Evolutionary conservation across 2,329 filamentous ascomycete genomes (phyloP).

Genomic region (Trichoderma sp.): DNA sequence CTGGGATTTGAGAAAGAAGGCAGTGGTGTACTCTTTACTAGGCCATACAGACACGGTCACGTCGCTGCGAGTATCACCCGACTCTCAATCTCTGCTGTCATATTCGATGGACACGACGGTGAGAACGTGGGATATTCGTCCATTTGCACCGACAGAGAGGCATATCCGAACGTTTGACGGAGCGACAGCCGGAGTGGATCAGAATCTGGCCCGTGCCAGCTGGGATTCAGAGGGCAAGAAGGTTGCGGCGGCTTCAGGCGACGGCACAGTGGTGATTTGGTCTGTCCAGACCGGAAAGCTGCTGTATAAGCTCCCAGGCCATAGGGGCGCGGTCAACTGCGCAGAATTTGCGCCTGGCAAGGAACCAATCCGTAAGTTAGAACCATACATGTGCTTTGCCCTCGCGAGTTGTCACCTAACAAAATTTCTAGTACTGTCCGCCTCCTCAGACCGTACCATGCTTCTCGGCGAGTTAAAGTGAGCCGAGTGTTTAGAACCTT

Average conservation of each 20-base stretch:
- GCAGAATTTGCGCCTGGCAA: conserved; percentile 83
- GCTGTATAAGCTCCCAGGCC: conserved; percentile 90
- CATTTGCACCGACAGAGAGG: conserved; percentile 86
- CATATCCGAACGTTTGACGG: conserved; percentile 88
- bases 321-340: conserved; percentile 93
- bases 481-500: conserved; percentile 20
- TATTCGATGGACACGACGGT: conserved; percentile 94
- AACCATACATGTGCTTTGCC: not conserved
- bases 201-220: conserved; percentile 85
- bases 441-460: conserved; percentile 83
- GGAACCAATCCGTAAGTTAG: conserved; percentile 79
- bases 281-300: conserved; percentile 84
- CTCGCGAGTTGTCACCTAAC: conserved; percentile 35
- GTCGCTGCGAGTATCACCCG: conserved; percentile 85
- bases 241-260: conserved; percentile 84
- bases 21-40: conserved; percentile 79
- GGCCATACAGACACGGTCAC: conserved; percentile 93
- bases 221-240: conserved; percentile 86
- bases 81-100: conserved; percentile 85
- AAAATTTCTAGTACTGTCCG: conserved; percentile 68
- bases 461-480: conserved; percentile 73
- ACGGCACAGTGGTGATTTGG: conserved; percentile 90
- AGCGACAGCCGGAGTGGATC: conserved; percentile 82
- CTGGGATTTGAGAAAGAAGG: conserved; percentile 93
- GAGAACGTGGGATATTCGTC: conserved; percentile 91